Evolutionary conservation across 352 stramenopile genomes (phyloP), one percentile per base, ranked within the genome.

Genomic region (Phytophthora chlamydospora): DNA sequence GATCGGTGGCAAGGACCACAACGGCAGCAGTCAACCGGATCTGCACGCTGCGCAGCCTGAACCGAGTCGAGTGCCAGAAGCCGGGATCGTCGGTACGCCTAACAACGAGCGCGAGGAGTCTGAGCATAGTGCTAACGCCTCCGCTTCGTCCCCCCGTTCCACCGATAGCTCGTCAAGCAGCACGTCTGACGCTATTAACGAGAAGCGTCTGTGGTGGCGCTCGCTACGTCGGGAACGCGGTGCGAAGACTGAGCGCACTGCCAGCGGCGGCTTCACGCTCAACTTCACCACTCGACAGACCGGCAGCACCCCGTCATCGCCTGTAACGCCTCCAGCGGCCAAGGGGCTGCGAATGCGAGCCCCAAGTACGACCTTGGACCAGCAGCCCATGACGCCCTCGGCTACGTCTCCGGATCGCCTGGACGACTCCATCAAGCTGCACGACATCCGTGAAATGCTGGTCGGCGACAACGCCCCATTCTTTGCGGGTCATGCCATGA

Each of bases 151-250:
- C 41, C 38, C 65, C 51, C 55, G 61, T 58, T 66, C 65, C 45
- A 74, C 56, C 47, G 50, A 66, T 42, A 78, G 67, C 52, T 67
- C 66, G 21, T 58, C 41, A n/a, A 82, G 62, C 36, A 75, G 51
- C 44, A 77, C 75, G 61, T 78, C 73, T 4, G 69, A 83, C 49
- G 57, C 62, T 16, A 76, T 72, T 60, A 83, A 60, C 54, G 79
- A 90, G 59, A 88, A 85, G 66, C 83, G 81, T 55, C 61, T 88
- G 27, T 91, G 83, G 83, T 91, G 83, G 83, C 78, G 71, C 21
- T 78, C 80, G 43, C 81, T 90, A 62, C 78, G 80, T 51, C 79
- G 82, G 13, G 77, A 82, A 9, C 79, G 79, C 52, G 68, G 68
- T 46, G 39, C 59, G 35, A 86, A 88, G 38, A 75, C 78, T 42